phyloP scores from a whole-genome alignment of 306 rosid genomes.

The Acacia melanoxylon region DNA sequence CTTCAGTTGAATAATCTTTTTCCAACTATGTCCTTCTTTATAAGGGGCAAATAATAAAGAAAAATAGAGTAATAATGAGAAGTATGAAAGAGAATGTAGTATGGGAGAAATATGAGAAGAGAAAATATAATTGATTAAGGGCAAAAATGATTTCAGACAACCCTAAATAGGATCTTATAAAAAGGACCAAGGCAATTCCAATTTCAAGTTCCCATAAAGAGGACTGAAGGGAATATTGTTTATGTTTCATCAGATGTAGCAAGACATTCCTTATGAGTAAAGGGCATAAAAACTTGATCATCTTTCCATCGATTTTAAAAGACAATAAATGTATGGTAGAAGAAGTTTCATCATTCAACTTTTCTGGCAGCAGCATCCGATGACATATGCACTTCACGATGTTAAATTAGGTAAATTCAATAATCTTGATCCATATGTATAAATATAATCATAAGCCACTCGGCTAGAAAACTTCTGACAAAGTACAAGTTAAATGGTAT shows the following conservation, averaged over 20 bases:
- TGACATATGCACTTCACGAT: no score
- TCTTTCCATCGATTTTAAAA: neutral
- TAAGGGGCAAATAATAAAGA: no score
- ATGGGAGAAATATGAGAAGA: no score
- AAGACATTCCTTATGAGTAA: neutral
- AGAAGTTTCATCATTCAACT: neutral
- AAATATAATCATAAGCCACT: neutral
- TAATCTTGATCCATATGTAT: neutral
- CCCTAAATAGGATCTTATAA: no score
- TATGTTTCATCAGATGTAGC: slow-evolving; percentile 7
- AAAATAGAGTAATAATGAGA: no score
- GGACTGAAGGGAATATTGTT: neutral
- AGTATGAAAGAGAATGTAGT: no score
- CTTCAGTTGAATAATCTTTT: neutral
- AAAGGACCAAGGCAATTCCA: no score
- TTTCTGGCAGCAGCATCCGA: slow-evolving; percentile 1
- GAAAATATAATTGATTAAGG: no score
- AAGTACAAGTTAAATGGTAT: neutral
- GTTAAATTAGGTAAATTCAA: no score
- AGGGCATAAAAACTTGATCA: neutral
- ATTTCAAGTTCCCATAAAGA: no score
- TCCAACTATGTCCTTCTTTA: no score
- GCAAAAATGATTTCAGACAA: no score
- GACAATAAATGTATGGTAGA: neutral
- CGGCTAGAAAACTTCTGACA: slow-evolving; percentile 17